A percentile compares a stretch with the other conserved stretches of the same genome.
Evolutionary conservation across 2,329 filamentous ascomycete genomes (phyloP).

Genomic region (Monosporascus sp.): DNA sequence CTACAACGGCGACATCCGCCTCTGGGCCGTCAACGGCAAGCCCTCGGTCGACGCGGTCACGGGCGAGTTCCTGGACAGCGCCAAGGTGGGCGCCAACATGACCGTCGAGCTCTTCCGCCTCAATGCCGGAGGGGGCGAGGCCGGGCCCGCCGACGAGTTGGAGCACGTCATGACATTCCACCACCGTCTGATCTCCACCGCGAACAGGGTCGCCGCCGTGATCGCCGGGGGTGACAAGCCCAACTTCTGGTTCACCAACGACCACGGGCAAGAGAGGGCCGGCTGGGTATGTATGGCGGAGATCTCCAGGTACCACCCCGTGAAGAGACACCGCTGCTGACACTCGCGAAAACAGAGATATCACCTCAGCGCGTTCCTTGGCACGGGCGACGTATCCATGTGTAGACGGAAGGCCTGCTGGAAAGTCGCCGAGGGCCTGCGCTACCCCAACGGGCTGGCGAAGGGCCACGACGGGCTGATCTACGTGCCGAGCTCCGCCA

Average conservation of each 20-base stretch:
- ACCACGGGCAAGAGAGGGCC: conserved; percentile 14
- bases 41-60: conserved; percentile 20
- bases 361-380: conserved; percentile 17
- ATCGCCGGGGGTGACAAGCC: conserved; percentile 10
- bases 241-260: conserved; percentile 22
- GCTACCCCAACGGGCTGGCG: conserved; percentile 28
- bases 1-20: conserved; percentile 10
- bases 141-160: conserved; percentile 6
- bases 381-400: conserved; percentile 22
- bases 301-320: too few species aligned
- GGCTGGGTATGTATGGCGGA: conserved; percentile 11
- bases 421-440: conserved; percentile 16
- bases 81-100: conserved; percentile 9
- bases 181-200: conserved; percentile 15
- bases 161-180: conserved; percentile 19
- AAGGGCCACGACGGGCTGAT: conserved; percentile 20
- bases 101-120: conserved; percentile 16
- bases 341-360: conserved; percentile 4
- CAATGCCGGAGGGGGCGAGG: background rate
- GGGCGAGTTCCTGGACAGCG: conserved; percentile 11
- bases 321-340: background rate
- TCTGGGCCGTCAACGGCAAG: conserved; percentile 21
- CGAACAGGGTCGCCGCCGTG: conserved; percentile 18
- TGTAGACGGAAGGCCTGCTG: conserved; percentile 19
- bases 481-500: conserved; percentile 6